Evolutionary conservation across 805 yeast species (phyloP), one percentile per base, ranked within the genome.

Genomic region (Candida cerambycidarum): DNA sequence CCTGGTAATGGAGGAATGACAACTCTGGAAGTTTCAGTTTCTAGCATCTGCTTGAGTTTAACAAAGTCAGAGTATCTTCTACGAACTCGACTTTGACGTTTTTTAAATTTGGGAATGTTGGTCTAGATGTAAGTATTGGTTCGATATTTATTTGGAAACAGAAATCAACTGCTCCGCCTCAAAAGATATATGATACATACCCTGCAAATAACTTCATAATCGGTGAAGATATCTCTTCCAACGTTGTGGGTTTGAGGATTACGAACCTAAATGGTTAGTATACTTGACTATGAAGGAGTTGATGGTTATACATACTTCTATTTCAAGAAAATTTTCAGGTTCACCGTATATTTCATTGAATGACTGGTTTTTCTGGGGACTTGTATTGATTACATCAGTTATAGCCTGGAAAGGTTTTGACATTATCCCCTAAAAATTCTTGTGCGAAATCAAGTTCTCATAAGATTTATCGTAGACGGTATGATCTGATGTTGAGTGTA

Each of bases 61-160:
- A 86, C 98, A 61, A 92, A 92, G 57, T 93, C 98, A 33, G 89
- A 80, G 68, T 89, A 92, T 38, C 98, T 67, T 53, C 99, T 76
- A 47, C 97, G 79, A 5, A 89, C 96, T 24, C 73, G 65, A 23
- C 89, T 79, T 31, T 62, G 62, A 39, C 81, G 70, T 47, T 78
- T 75, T 48, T 78, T 78, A 65, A 93, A 92, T 2, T 89, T 82
- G 1, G 98, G 98, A 43, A 93, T 80, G 63, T 93, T 92, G 17
- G 97, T 92, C 51, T 48, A 17, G 15, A 19, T 21, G 50, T 48
- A 40, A 48, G 50, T 48, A 45, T 7, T 21, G 10, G 30, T 21
- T 14, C 13, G n/a, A n/a, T n/a, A n/a, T n/a, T n/a, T n/a, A n/a
- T n/a, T n/a, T n/a, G n/a, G n/a, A n/a, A n/a, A n/a, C n/a, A n/a